phyloP scores from a whole-genome alignment of 2,329 filamentous ascomycete species.

The Exophiala dermatitidis region DNA sequence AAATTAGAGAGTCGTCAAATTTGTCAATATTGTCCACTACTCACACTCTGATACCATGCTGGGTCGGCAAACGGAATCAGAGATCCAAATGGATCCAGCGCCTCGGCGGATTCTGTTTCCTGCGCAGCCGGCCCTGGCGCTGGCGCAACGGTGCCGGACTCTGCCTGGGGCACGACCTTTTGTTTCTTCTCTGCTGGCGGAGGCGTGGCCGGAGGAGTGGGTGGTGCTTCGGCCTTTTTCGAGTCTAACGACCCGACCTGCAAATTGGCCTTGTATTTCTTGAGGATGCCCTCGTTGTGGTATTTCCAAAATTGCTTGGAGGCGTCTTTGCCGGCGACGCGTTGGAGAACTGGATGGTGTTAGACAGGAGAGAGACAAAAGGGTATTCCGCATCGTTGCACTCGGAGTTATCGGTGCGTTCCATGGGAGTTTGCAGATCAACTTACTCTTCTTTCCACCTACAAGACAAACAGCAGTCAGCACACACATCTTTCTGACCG shows the following conservation, averaged over 20 bases:
- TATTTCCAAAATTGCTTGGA: constrained; percentile 64
- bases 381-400: too few relatives aligned
- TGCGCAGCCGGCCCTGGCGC: constrained; percentile 33
- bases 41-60: constrained; percentile 85
- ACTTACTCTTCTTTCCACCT: constrained; percentile 65
- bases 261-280: constrained; percentile 55
- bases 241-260: constrained; percentile 70
- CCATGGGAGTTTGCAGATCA: background rate
- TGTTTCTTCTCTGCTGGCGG: constrained; percentile 44
- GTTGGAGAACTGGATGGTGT: constrained; percentile 49
- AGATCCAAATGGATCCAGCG: constrained; percentile 76
- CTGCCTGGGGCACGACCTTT: constrained; percentile 51
- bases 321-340: constrained; percentile 60
- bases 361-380: background rate
- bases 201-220: constrained; percentile 43
- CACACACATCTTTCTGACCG: background rate
- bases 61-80: constrained; percentile 89
- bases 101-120: constrained; percentile 52
- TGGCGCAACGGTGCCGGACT: constrained; percentile 48
- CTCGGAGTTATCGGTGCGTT: too few relatives aligned
- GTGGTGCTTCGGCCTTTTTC: constrained; percentile 60
- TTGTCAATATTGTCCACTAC: constrained; percentile 32
- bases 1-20: background rate
- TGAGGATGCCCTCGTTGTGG: constrained; percentile 54
- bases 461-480: constrained; percentile 7